These are phyloP conservation scores for Meripilus lineatus DNA, from an alignment of 1,284 basidiomycete genomes.

Conservation along the genomic window DNA sequence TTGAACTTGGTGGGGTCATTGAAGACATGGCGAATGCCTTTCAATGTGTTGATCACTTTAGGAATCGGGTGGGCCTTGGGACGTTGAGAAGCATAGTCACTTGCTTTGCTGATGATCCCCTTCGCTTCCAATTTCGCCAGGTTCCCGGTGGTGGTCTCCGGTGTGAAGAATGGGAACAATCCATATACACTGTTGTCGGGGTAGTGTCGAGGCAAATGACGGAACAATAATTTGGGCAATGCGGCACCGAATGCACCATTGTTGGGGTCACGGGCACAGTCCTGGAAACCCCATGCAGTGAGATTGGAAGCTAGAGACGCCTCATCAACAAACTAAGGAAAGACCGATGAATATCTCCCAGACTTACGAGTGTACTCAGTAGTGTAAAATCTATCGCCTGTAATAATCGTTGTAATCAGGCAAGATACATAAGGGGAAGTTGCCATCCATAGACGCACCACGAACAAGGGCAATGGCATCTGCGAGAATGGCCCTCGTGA, in stretches of 20 bases:
- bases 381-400: constrained; percentile 13
- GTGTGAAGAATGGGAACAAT: constrained; percentile 81
- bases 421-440: no score
- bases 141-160: constrained; percentile 55
- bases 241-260: constrained; percentile 73
- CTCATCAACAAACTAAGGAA: constrained; percentile 2
- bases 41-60: constrained; percentile 37
- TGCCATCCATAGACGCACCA: no score
- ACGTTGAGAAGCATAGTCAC: constrained; percentile 47
- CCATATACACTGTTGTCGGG: constrained; percentile 66
- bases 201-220: constrained; percentile 71
- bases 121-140: constrained; percentile 42
- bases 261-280: constrained; percentile 56
- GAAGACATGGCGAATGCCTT: constrained; percentile 39
- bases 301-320: constrained; percentile 54
- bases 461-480: constrained; percentile 74
- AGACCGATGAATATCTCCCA: background rate
- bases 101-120: constrained; percentile 38
- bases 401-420: background rate
- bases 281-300: constrained; percentile 74
- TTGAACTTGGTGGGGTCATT: constrained; percentile 34
- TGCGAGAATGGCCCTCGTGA: constrained; percentile 78
- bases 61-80: constrained; percentile 34
- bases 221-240: constrained; percentile 67
- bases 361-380: constrained; percentile 35